These are phyloP conservation scores for Chaetomiaceae sp. DNA, from an alignment of 2,329 filamentous ascomycete genomes.

Conservation along the genomic window DNA sequence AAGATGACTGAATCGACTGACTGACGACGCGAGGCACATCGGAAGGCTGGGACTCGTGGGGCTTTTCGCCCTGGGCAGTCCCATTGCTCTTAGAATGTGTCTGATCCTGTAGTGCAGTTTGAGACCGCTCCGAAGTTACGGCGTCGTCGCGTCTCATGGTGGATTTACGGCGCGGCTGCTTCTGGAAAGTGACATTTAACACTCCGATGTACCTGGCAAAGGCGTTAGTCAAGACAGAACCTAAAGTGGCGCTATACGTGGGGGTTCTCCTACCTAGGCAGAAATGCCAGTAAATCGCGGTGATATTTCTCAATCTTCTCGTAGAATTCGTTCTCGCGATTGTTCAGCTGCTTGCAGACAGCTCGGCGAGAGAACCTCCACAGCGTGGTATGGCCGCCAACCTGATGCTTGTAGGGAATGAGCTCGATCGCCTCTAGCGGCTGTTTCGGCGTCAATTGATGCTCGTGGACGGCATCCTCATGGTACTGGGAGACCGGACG, in stretches of 20 bases:
- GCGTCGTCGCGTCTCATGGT: slow-evolving; percentile 45
- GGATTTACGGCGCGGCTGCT: slow-evolving; percentile 63
- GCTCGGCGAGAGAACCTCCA: slow-evolving; percentile 93
- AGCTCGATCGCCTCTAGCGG: slow-evolving; percentile 89
- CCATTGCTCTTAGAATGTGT: slow-evolving; percentile 20
- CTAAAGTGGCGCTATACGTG: too few relatives aligned
- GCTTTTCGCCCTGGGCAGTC: slow-evolving; percentile 15
- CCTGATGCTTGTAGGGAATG: slow-evolving; percentile 95
- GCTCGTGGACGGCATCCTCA: slow-evolving; percentile 46
- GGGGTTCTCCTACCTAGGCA: slow-evolving; percentile 78
- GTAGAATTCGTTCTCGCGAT: slow-evolving; percentile 97
- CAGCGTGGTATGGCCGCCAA: slow-evolving; percentile 91
- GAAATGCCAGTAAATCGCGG: slow-evolving; percentile 80
- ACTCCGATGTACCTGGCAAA: slow-evolving; percentile 88
- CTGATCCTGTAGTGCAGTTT: slow-evolving; percentile 28
- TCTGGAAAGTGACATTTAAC: slow-evolving; percentile 90
- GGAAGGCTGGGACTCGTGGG: slow-evolving; percentile 7
- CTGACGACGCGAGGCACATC: slow-evolving; percentile 45
- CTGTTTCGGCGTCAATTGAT: slow-evolving; percentile 45
- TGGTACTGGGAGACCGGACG: slow-evolving; percentile 38
- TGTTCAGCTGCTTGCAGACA: slow-evolving; percentile 97
- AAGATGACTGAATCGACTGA: slow-evolving; percentile 66
- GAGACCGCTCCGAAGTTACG: slow-evolving; percentile 31
- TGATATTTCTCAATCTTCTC: slow-evolving; percentile 90
- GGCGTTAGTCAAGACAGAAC: slow-evolving; percentile 23